phyloP scores from a whole-genome alignment of 306 rosid genomes.

The Glycine tomentella region DNA sequence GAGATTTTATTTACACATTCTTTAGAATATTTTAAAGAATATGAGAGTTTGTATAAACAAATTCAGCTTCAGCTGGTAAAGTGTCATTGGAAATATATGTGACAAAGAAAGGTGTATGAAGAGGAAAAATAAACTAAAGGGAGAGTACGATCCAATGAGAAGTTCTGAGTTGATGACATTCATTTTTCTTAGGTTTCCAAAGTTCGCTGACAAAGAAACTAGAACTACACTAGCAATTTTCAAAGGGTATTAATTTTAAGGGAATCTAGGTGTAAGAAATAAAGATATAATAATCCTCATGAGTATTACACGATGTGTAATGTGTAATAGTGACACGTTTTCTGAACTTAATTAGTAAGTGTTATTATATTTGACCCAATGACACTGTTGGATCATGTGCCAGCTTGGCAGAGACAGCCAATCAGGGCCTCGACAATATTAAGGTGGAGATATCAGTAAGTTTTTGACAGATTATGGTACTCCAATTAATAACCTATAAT shows the following conservation, averaged over 20 bases:
- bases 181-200: conserved; percentile 44
- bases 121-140: neutral
- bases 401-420: conserved; percentile 20
- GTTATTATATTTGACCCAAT: conserved; percentile 6
- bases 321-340: neutral
- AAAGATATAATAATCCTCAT: neutral
- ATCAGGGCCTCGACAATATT: neutral
- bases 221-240: neutral
- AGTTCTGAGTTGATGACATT: conserved; percentile 42
- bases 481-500: neutral
- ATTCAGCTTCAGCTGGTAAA: conserved; percentile 7
- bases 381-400: conserved; percentile 14
- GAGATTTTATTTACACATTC: neutral
- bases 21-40: conserved; percentile 31
- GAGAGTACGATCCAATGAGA: conserved; percentile 56
- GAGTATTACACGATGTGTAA: conserved; percentile 21
- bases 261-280: conserved; percentile 9
- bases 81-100: conserved; percentile 1
- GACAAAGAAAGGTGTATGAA: neutral
- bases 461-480: neutral
- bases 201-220: conserved; percentile 34
- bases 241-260: neutral
- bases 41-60: conserved; percentile 2
- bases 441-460: neutral
- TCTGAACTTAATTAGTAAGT: conserved; percentile 1